Base-by-base conservation (phyloP, 805 yeast genomes). In the Candida bentonensis region DNA sequence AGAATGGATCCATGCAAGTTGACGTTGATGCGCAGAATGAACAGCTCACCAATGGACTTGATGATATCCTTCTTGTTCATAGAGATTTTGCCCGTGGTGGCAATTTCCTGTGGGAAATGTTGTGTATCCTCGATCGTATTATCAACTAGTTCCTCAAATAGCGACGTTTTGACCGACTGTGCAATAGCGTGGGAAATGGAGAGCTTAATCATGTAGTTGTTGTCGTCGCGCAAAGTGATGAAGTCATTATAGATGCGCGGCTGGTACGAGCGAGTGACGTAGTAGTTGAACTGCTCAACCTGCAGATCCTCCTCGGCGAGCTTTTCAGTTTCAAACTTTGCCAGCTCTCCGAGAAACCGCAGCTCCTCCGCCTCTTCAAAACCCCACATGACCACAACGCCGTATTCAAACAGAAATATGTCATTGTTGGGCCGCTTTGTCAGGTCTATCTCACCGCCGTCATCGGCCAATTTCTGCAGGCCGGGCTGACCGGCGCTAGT, bases 361-460 rank as follows among this genome's bases (percentile, higher is more conserved):
- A 69, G 68, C 58, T 92, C 98, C 61, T 92, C 97, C 44, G 77
- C 72, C 44, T 77, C 72, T 1, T 86, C 76, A 56, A 85, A 92
- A 0, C 98, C 98, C 98, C 98, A 92, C 67, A 92, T 65, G 1
- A 92, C 95, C 25, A 86, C 78, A n/a, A 92, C 98, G 20, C 98
- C 98, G 61, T 92, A 92, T 55, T 88, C 96, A 65, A 92, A 92
- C 4, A 92, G 68, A 57, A 88, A 92, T 5, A 87, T 68, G 58
- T 88, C 97, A 53, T 79, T 81, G 43, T 88, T 86, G 41, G 89
- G 79, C 59, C 88, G 96, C 53, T 78, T 80, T 45, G 87, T 87
- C 43, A 88, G 78, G 53, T 86, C 89, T 43, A 89, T 84, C 52
- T 87, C 95, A 25, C 96, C 96, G 46, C 97, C 97, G 59, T 88